Base-by-base conservation (phyloP, 2,329 filamentous ascomycete genomes). In the Alternaria alternata region DNA sequence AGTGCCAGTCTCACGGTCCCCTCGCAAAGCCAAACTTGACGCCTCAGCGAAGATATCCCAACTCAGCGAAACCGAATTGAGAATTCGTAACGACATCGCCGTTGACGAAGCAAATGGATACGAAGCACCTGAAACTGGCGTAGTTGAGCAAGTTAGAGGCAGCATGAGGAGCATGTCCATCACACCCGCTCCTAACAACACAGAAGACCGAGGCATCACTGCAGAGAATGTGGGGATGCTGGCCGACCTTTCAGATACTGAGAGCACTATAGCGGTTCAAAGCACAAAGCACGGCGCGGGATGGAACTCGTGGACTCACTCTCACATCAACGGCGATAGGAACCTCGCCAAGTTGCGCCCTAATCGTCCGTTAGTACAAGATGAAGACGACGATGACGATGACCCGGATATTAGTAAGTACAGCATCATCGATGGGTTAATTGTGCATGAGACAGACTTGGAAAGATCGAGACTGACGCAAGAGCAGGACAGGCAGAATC, bases 361-460 rank as follows among this genome's bases (percentile, higher is more conserved):
- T 7, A 24, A 24, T n/a, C 51, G 16, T 2, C 41, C 22, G 3
- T 3, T 46, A 16, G 30, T 47, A 5, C 6, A 18, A 7, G 41
- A 54, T 22, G 51, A 46, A 30, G 11, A 55, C 20, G n/a, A 51
- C 18, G 32, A 56, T 7, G 60, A 64, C 18, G 32, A 56, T 7
- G 62, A 65, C 2, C 22, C 55, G n/a, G 60, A 62, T 24, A 61
- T 57, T 2, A 59, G 64, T 61, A 53, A 65, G 54, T 64, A 65
- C 22, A 41, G n/a, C 16, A 38, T 52, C 11, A 14, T 59, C 22
- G 30, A 59, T 22, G 60, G 58, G 30, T 14, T 59, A n/a, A 53
- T 65, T 26, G 5, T 66, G 11, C 22, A 54, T 47, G 41, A 41
- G 7, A n/a, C 41, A 5, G n/a, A 39, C 14, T 38, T 47, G 6